Evolutionary conservation across 2,329 filamentous ascomycete species (phyloP).

Genomic region (Trichoderma sp.): DNA sequence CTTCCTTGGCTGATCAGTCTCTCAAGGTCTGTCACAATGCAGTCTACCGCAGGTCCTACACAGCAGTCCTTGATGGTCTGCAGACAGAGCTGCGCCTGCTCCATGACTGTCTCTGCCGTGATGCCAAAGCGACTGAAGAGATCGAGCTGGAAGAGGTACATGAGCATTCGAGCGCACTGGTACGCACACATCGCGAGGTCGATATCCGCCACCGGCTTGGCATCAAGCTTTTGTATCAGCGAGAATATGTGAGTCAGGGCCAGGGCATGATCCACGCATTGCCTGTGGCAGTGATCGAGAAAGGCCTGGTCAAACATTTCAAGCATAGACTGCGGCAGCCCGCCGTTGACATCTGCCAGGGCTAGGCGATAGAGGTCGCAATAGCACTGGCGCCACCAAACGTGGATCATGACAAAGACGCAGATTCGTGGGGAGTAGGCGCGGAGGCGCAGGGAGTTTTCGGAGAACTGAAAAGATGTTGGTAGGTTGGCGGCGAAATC

Average conservation of each 20-base stretch:
- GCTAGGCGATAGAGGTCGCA: constrained; percentile 59
- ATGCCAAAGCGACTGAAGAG: constrained; percentile 45
- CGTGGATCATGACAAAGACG: constrained; percentile 61
- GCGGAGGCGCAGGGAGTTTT: constrained; percentile 56
- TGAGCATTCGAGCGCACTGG: constrained; percentile 56
- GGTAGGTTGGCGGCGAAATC: constrained; percentile 57
- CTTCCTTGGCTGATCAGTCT: constrained; percentile 48
- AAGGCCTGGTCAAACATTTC: constrained; percentile 52
- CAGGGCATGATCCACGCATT: constrained; percentile 56
- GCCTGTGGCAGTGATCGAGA: constrained; percentile 51
- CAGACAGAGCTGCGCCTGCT: constrained; percentile 54
- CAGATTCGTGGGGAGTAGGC: constrained; percentile 60
- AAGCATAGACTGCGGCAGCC: constrained; percentile 48
- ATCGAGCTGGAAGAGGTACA: constrained; percentile 52
- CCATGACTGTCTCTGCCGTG: constrained; percentile 48
- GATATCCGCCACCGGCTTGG: constrained; percentile 55
- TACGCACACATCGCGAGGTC: constrained; percentile 59
- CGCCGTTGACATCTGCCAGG: constrained; percentile 54
- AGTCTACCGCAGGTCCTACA: constrained; percentile 52
- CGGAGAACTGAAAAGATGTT: constrained; percentile 59
- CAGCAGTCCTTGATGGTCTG: constrained; percentile 54
- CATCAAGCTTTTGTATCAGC: constrained; percentile 52
- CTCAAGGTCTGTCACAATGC: constrained; percentile 52
- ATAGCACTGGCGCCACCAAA: constrained; percentile 61
- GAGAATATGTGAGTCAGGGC: constrained; percentile 59